Conservation (phyloP, 352 stramenopile species). For the Pythium phragmitis region DNA sequence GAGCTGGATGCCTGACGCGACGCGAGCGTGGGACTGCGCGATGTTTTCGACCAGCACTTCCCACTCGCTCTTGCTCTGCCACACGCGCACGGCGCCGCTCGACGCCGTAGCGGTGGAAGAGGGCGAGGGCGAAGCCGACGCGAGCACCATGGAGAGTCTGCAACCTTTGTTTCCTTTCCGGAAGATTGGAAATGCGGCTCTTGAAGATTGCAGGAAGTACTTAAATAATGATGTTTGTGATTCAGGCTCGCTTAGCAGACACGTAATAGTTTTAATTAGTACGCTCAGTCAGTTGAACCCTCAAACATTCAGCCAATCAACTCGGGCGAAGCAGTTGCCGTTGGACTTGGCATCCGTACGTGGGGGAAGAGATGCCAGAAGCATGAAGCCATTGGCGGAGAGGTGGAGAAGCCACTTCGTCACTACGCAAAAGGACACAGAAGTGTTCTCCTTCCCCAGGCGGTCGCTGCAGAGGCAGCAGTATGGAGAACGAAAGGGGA, state of each 20-base stretch:
- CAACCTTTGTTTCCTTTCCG: not conserved
- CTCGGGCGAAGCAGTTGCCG: not conserved
- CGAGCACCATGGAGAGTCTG: constrained; percentile 1
- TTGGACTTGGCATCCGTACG: not conserved
- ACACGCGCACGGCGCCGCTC: constrained; percentile 26
- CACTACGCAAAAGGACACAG: not conserved
- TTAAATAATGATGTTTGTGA: not conserved
- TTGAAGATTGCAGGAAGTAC: constrained; percentile 13
- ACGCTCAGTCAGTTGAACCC: not conserved
- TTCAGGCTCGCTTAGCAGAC: not conserved
- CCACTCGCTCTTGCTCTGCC: constrained; percentile 76
- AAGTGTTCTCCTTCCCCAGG: not conserved
- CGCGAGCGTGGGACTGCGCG: constrained; percentile 63
- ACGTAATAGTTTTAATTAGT: not conserved
- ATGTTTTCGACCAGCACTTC: constrained; percentile 81
- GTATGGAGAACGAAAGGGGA: not conserved
- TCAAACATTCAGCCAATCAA: not conserved
- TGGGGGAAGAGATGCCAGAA: not conserved
- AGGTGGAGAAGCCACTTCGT: not conserved
- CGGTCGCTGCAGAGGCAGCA: not conserved
- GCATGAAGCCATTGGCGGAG: not conserved
- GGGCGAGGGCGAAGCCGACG: not conserved
- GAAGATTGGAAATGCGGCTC: not conserved
- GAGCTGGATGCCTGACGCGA: constrained; percentile 72
- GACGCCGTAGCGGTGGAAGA: not conserved